Base-by-base conservation (phyloP, 352 stramenopile genomes). In the Phytophthora sojae region DNA sequence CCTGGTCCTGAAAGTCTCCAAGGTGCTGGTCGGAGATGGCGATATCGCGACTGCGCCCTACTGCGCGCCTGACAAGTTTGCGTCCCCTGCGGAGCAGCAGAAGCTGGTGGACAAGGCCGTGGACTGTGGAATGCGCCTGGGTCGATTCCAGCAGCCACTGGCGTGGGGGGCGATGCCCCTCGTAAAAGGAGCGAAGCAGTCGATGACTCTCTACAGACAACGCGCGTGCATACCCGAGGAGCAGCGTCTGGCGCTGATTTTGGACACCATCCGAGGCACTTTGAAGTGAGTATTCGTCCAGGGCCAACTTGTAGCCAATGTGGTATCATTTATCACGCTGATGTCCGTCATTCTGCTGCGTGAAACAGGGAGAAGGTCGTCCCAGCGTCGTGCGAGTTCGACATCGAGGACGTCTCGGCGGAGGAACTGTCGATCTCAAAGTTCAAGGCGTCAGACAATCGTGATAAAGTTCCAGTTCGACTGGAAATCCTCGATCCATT, bases 141-240 rank as follows among this genome's bases (percentile, higher is more conserved):
- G 86, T 3, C 67, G 71, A 50, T 92, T 88, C 52, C 66, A 73
- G 0, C 84, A 93, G 32, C 71, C 83, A 11, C 72, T 94, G 0
- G 85, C 81, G 2, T 95, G 88, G 86, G 88, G 86, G 5, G 76
- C 71, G 0, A 80, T 91, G 1, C 58, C 80, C 1, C 53, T 95
- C 1, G 57, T 51, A 7, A 84, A 91, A 61, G 79, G 80, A 3
- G 49, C 35, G 12, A 85, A 81, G 17, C 75, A 77, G 25, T 52
- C 75, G 0, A 89, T 95, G 80, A 83, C 82, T 5, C 54, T 93
- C 3, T 93, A 86, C 50, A 75, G 88, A 17, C 88, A 94, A 60
- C 82, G 84, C 29, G 47, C 61, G 7, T 85, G 80, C 2, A 80
- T 93, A 50, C 77, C 73, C 25, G 85, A 95, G 30, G 85, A 95